These are phyloP conservation scores for Tardiomyces digboiensis DNA, from an alignment of 1,139 yeast genomes.

Conservation along the genomic window DNA sequence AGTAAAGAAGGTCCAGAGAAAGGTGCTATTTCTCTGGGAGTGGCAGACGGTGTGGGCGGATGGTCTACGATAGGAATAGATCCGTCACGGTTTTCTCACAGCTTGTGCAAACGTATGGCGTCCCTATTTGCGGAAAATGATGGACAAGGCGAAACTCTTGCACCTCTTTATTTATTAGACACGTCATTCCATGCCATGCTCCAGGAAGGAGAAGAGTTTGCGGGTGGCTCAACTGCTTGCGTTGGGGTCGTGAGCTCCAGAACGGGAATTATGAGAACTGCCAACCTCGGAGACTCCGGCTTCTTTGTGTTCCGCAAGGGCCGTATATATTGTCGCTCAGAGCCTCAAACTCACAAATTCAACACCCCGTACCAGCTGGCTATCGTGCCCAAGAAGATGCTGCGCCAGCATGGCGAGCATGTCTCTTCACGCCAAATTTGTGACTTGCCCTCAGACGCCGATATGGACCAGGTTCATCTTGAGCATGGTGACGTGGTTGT, in stretches of 20 bases:
- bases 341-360: conserved; percentile 78
- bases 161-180: conserved; percentile 44
- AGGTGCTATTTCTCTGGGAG: conserved; percentile 62
- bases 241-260: conserved; percentile 59
- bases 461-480: conserved; percentile 23
- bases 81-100: conserved; percentile 38
- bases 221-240: conserved; percentile 96
- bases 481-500: conserved; percentile 64
- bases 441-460: conserved; percentile 40
- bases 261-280: conserved; percentile 46
- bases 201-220: conserved; percentile 53
- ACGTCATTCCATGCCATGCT: conserved; percentile 46
- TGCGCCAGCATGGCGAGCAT: conserved; percentile 38
- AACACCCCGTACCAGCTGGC: conserved; percentile 91
- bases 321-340: conserved; percentile 54
- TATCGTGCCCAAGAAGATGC: conserved; percentile 55
- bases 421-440: conserved; percentile 54
- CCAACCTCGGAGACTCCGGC: conserved; percentile 94
- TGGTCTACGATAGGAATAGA: conserved; percentile 93
- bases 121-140: conserved; percentile 8
- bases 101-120: conserved; percentile 27
- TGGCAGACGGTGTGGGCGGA: conserved; percentile 98
- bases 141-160: conserved; percentile 7
- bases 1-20: conserved; percentile 25
- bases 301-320: conserved; percentile 73